Percentiles rank a stretch among this genome's conserved stretches.
Evolutionary conservation across 148 eudicot species (phyloP).

Genomic region (Camellia granthamiana): DNA sequence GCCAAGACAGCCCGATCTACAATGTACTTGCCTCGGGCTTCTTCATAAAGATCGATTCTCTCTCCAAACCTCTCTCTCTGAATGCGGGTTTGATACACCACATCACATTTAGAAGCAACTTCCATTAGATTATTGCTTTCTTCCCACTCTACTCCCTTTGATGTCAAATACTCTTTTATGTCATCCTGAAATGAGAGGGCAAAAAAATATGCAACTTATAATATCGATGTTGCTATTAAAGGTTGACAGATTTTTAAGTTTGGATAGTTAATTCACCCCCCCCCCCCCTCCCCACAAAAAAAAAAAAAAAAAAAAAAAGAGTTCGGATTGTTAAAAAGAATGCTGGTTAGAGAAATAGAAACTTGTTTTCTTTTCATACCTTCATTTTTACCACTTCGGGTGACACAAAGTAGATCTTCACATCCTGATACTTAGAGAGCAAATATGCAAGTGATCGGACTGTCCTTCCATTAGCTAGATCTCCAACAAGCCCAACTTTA

Average conservation of each 20-base stretch:
- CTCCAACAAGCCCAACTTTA: slow-evolving; percentile 92
- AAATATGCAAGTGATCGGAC: slow-evolving; percentile 93
- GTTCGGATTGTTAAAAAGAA: not conserved
- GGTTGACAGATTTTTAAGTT: not conserved
- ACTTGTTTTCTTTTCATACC: slow-evolving; percentile 36
- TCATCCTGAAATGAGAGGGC: slow-evolving; percentile 58
- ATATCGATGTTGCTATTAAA: not conserved
- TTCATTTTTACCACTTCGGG: slow-evolving; percentile 92
- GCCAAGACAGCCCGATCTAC: slow-evolving; percentile 54
- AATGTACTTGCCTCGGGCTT: slow-evolving; percentile 89
- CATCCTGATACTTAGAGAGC: slow-evolving; percentile 77
- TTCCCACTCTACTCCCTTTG: slow-evolving; percentile 82
- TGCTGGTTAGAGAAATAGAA: not conserved
- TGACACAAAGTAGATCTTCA: slow-evolving; percentile 87
- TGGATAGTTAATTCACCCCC: too few relatives aligned
- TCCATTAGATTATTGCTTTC: slow-evolving; percentile 85
- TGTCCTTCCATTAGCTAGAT: slow-evolving; percentile 96
- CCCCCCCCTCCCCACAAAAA: too few relatives aligned
- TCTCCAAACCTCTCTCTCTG: slow-evolving; percentile 91
- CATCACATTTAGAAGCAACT: slow-evolving; percentile 97
- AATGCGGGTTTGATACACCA: slow-evolving; percentile 97
- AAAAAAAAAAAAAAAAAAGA: too few relatives aligned
- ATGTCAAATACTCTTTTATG: slow-evolving; percentile 76
- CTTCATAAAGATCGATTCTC: slow-evolving; percentile 72
- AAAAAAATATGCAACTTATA: not conserved